A percentile compares a stretch with the other conserved stretches of the same genome.
These are phyloP conservation scores for Cicer chorassanicum DNA, from an alignment of 306 rosid genomes.

Conservation along the genomic window DNA sequence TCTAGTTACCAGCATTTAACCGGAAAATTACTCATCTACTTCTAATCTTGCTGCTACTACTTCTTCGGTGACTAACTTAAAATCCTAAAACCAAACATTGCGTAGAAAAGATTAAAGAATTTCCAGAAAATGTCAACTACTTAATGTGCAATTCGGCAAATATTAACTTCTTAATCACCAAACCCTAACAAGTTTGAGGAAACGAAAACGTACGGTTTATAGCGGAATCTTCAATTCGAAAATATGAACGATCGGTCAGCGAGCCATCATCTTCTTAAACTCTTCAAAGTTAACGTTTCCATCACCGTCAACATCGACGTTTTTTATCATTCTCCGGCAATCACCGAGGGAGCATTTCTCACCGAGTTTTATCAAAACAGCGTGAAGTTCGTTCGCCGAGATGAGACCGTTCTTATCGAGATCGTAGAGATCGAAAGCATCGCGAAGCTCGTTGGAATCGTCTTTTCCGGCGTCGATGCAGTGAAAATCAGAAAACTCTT, in stretches of 20 bases:
- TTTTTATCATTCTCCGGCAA: constrained; percentile 75
- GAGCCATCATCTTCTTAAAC: constrained; percentile 95
- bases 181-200: not conserved
- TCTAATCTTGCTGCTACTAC: not conserved
- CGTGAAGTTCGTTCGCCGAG: constrained; percentile 72
- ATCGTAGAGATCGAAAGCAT: constrained; percentile 86
- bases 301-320: constrained; percentile 89
- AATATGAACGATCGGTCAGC: constrained; percentile 27
- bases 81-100: constrained; percentile 18
- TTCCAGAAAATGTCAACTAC: constrained; percentile 21
- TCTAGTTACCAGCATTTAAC: not conserved
- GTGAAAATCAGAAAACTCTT: constrained; percentile 77
- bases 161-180: not conserved
- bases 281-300: constrained; percentile 88
- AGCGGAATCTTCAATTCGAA: not conserved
- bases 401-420: constrained; percentile 88
- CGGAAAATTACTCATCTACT: not conserved
- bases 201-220: constrained; percentile 32
- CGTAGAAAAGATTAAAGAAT: not conserved
- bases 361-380: constrained; percentile 70
- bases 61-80: constrained; percentile 20
- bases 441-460: constrained; percentile 67
- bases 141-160: constrained; percentile 20
- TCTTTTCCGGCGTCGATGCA: constrained; percentile 24
- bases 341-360: constrained; percentile 79